A percentile compares a stretch with the other conserved stretches of the same genome.
Evolutionary conservation across 495 filamentous ascomycete genomes (phyloP).

Genomic region (Parachaetomium inaequale): DNA sequence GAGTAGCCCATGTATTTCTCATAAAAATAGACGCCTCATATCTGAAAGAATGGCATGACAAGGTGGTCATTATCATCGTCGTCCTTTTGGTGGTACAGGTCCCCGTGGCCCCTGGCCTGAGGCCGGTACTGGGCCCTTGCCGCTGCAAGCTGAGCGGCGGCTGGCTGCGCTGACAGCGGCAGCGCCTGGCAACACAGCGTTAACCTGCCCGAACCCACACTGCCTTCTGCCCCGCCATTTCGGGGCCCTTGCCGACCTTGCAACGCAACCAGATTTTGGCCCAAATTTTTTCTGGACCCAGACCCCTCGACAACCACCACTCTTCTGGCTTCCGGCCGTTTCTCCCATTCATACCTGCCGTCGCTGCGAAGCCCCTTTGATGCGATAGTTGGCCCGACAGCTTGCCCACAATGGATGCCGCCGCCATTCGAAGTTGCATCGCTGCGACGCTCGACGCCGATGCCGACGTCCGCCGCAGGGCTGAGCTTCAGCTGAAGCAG

Average conservation of each 20-base stretch:
- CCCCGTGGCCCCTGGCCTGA: neutral
- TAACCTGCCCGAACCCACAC: constrained; percentile 20
- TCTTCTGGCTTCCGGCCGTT: constrained; percentile 23
- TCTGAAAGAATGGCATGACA: neutral
- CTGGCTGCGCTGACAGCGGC: constrained; percentile 14
- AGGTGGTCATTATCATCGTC: neutral
- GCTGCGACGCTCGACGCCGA: constrained; percentile 81
- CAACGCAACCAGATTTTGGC: constrained; percentile 29
- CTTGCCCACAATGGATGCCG: constrained; percentile 71
- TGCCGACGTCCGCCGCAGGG: constrained; percentile 76
- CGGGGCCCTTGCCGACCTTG: constrained; percentile 16
- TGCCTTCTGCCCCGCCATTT: constrained; percentile 30
- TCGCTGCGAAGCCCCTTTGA: constrained; percentile 23
- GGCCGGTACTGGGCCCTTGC: neutral
- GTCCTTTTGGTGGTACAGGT: neutral
- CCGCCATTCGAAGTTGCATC: constrained; percentile 80
- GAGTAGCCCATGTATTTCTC: no score
- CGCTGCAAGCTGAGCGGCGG: neutral
- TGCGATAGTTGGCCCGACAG: constrained; percentile 30
- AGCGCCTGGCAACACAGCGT: constrained; percentile 19
- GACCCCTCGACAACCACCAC: constrained; percentile 22
- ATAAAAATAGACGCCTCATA: neutral
- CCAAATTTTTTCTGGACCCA: constrained; percentile 38
- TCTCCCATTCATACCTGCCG: constrained; percentile 13
- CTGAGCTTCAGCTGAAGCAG: constrained; percentile 90